A percentile compares a stretch with the other conserved stretches of the same genome.
These are phyloP conservation scores for Pouteria glomerata DNA, from an alignment of 148 eudicot species.

Conservation along the genomic window DNA sequence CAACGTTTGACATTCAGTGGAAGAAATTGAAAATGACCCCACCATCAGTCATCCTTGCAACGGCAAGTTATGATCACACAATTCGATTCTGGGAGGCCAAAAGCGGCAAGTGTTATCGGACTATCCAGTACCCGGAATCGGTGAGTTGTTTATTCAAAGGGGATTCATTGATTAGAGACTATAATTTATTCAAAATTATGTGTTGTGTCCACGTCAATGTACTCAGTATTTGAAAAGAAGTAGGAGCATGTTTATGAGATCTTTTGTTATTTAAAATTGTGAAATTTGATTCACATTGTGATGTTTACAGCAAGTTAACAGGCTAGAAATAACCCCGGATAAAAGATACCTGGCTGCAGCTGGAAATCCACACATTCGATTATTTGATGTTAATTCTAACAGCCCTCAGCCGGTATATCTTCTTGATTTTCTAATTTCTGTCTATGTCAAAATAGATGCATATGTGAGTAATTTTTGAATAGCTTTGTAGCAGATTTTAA, in stretches of 20 bases:
- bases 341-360: constrained; percentile 88
- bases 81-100: constrained; percentile 95
- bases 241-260: no score
- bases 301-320: constrained; percentile 77
- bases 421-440: background rate
- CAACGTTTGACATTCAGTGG: background rate
- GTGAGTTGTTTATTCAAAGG: constrained; percentile 29
- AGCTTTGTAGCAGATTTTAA: background rate
- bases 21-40: constrained; percentile 17
- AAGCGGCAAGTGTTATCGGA: constrained; percentile 79
- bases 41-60: constrained; percentile 39
- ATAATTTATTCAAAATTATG: no score
- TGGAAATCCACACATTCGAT: constrained; percentile 88
- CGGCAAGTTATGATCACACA: constrained; percentile 94
- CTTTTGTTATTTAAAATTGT: no score
- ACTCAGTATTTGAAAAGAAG: background rate
- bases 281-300: constrained; percentile 7
- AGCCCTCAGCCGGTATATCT: constrained; percentile 72
- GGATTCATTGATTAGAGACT: background rate
- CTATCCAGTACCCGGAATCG: constrained; percentile 89
- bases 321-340: constrained; percentile 93
- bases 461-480: background rate
- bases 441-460: background rate
- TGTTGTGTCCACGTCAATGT: background rate
- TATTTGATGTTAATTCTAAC: constrained; percentile 79